A percentile compares a stretch with the other conserved stretches of the same genome.
phyloP scores from a whole-genome alignment of 371 early-diverging fungal genomes.

The Choanephora cucurbitarum region DNA sequence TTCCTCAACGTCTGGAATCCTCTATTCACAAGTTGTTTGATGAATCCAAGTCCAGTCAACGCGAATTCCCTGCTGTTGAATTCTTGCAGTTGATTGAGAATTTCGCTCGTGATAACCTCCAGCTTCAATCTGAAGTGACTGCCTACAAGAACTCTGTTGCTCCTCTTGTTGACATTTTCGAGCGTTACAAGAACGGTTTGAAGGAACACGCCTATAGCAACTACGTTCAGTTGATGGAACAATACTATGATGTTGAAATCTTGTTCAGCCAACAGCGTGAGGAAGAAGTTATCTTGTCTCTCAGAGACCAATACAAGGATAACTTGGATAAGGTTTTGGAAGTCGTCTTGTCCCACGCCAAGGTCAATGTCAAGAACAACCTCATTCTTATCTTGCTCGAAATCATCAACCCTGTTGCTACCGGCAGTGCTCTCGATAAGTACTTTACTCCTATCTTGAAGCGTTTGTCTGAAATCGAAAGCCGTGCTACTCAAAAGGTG shows the following conservation, averaged over 20 bases:
- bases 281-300: slow-evolving; percentile 81
- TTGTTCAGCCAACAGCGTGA: slow-evolving; percentile 82
- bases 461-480: slow-evolving; percentile 79
- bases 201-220: slow-evolving; percentile 74
- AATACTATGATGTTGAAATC: slow-evolving; percentile 84
- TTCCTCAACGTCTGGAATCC: slow-evolving; percentile 76
- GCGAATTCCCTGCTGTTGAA: slow-evolving; percentile 76
- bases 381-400: slow-evolving; percentile 80
- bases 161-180: slow-evolving; percentile 70
- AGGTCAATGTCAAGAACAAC: slow-evolving; percentile 78
- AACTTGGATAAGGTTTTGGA: slow-evolving; percentile 76
- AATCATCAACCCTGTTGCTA: slow-evolving; percentile 64
- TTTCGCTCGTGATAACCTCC: slow-evolving; percentile 52
- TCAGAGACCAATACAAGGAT: slow-evolving; percentile 86
- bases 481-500: slow-evolving; percentile 82
- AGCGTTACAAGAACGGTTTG: slow-evolving; percentile 76
- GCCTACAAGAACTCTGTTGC: slow-evolving; percentile 62
- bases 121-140: slow-evolving; percentile 64
- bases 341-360: slow-evolving; percentile 85
- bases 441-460: slow-evolving; percentile 82
- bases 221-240: slow-evolving; percentile 76
- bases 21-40: slow-evolving; percentile 52
- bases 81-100: slow-evolving; percentile 68
- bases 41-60: slow-evolving; percentile 38
- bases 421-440: slow-evolving; percentile 69